A percentile compares a stretch with the other conserved stretches of the same genome.
phyloP scores from a whole-genome alignment of 2,329 filamentous ascomycete species.

The Stachybotrys echinatus region DNA sequence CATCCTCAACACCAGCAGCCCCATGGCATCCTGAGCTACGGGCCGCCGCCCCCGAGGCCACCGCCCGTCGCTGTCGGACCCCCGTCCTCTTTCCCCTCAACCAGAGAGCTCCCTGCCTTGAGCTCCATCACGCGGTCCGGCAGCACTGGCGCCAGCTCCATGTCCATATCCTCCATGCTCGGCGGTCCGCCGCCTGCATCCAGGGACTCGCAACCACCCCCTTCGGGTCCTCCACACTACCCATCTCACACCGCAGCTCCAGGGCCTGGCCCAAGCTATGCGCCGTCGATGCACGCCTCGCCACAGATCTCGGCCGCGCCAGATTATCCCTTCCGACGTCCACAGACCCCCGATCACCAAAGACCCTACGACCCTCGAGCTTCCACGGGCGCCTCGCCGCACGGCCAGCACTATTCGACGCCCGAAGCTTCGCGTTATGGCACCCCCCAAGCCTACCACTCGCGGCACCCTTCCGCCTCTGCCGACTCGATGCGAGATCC shows the following conservation, averaged over 20 bases:
- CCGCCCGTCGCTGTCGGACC: constrained; percentile 37
- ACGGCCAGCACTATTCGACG: constrained; percentile 43
- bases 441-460: constrained; percentile 52
- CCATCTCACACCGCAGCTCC: constrained; percentile 34
- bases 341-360: constrained; percentile 68
- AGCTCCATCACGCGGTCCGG: constrained; percentile 42
- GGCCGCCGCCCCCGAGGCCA: constrained; percentile 40
- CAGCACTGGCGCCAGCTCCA: constrained; percentile 43
- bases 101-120: constrained; percentile 50
- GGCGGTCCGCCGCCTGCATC: constrained; percentile 41
- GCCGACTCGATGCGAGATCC: constrained; percentile 38
- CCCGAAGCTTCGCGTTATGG: constrained; percentile 55
- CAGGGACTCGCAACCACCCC: constrained; percentile 36
- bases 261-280: constrained; percentile 39
- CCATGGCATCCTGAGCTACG: constrained; percentile 29
- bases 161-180: constrained; percentile 59
- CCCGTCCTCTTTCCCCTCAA: constrained; percentile 37
- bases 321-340: constrained; percentile 61
- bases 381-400: constrained; percentile 41
- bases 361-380: constrained; percentile 47
- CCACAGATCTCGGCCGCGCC: constrained; percentile 49
- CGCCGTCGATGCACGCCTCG: constrained; percentile 46
- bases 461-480: constrained; percentile 42
- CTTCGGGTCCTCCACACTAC: constrained; percentile 28
- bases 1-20: constrained; percentile 20